phyloP scores from a whole-genome alignment of 2,329 filamentous ascomycete species.

The Colletotrichum phormii region DNA sequence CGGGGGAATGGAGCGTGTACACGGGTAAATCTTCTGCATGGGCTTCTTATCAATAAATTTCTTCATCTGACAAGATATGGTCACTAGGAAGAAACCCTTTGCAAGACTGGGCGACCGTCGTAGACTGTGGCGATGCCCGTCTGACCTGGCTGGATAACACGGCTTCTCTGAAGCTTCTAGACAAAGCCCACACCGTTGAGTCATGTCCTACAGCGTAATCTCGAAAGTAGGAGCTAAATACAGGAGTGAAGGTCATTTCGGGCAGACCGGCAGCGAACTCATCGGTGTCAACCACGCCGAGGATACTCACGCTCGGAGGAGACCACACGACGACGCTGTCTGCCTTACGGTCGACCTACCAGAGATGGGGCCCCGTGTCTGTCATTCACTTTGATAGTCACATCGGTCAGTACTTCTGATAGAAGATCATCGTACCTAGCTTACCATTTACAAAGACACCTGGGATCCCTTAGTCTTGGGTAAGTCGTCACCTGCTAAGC shows the following conservation, averaged over 20 bases:
- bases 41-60: too few relatives aligned
- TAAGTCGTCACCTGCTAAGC: constrained; percentile 38
- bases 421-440: constrained; percentile 27
- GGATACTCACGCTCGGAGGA: constrained; percentile 72
- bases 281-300: constrained; percentile 55
- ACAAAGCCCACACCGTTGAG: constrained; percentile 68
- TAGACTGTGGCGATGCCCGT: constrained; percentile 85
- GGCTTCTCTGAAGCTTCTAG: constrained; percentile 79
- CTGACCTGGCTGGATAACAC: constrained; percentile 83
- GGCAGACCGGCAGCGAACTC: constrained; percentile 53
- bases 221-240: background rate
- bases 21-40: constrained; percentile 35
- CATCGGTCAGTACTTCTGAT: constrained; percentile 55
- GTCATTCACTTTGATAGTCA: constrained; percentile 76
- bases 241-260: constrained; percentile 43
- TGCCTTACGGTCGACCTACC: constrained; percentile 69
- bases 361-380: constrained; percentile 68
- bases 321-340: constrained; percentile 74
- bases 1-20: constrained; percentile 41
- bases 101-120: constrained; percentile 53
- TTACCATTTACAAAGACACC: constrained; percentile 61
- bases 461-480: constrained; percentile 75
- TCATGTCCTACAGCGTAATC: background rate
- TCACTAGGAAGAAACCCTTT: constrained; percentile 26
- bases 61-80: constrained; percentile 27